A percentile compares a stretch with the other conserved stretches of the same genome.
Evolutionary conservation across 106 monocot genomes (phyloP).

Genomic region (Acorus calamus): DNA sequence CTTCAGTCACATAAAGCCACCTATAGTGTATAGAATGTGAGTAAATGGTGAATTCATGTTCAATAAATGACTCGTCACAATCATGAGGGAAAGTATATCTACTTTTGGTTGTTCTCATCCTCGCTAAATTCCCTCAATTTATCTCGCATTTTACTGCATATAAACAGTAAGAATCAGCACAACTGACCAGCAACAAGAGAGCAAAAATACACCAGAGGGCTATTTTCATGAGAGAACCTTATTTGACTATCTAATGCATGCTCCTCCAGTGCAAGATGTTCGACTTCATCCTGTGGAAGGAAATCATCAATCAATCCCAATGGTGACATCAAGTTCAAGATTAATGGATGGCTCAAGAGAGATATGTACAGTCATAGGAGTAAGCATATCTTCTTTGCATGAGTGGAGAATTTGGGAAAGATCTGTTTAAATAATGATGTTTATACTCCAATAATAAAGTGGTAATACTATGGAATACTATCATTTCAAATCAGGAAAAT

Average conservation of each 20-base stretch:
- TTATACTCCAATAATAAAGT: no score
- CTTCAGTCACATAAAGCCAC: conserved; percentile 95
- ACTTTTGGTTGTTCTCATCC: conserved; percentile 76
- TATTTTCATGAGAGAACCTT: conserved; percentile 34
- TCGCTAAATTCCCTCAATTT: conserved; percentile 49
- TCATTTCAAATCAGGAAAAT: no score
- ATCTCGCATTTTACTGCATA: conserved; percentile 57
- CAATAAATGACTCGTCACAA: no score
- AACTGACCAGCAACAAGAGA: background rate
- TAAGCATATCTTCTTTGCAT: no score
- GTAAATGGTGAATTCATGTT: background rate
- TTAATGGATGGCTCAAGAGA: no score
- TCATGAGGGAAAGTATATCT: background rate
- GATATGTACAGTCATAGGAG: no score
- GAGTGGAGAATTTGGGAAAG: no score
- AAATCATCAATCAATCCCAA: background rate
- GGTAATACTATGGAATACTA: no score
- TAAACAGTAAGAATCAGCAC: no score
- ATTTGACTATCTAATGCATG: conserved; percentile 53
- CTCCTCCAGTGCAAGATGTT: conserved; percentile 55
- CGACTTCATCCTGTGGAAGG: conserved; percentile 56
- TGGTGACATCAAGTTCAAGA: no score
- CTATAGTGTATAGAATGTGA: conserved; percentile 24
- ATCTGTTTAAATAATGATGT: no score
- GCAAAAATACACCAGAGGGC: background rate